Evolutionary conservation across 495 filamentous ascomycete species (phyloP).

Genomic region (Lophium mytilinum): DNA sequence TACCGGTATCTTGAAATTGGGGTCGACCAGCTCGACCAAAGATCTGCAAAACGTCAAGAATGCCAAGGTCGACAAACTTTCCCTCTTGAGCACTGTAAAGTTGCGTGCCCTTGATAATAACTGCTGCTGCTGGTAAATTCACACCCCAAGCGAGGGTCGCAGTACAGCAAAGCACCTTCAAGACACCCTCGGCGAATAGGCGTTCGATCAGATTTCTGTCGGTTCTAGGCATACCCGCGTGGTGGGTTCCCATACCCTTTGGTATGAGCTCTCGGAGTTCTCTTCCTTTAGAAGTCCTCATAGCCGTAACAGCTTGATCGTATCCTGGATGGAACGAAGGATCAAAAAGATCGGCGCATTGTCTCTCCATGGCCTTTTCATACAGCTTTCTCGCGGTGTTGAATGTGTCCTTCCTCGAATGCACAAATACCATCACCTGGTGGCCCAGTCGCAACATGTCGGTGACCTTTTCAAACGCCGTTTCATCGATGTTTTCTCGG

Average conservation of each 20-base stretch:
- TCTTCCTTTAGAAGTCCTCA: conserved; percentile 70
- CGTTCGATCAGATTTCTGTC: conserved; percentile 91
- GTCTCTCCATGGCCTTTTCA: conserved; percentile 76
- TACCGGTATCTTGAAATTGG: conserved; percentile 92
- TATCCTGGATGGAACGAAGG: conserved; percentile 61
- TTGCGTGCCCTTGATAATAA: conserved; percentile 96
- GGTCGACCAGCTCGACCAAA: conserved; percentile 97
- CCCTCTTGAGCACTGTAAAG: conserved; percentile 93
- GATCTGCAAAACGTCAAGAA: conserved; percentile 95
- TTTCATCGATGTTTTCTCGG: conserved; percentile 77
- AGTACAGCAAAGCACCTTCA: conserved; percentile 96
- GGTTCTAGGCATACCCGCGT: conserved; percentile 87
- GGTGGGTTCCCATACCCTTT: conserved; percentile 88
- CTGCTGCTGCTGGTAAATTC: conserved; percentile 93
- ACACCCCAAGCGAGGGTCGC: conserved; percentile 98
- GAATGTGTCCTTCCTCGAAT: conserved; percentile 90
- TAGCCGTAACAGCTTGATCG: conserved; percentile 64
- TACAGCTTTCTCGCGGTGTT: conserved; percentile 76
- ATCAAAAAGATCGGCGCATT: conserved; percentile 72
- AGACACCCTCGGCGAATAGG: conserved; percentile 76
- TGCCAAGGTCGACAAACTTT: conserved; percentile 93
- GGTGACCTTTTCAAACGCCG: conserved; percentile 88
- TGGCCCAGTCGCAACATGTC: conserved; percentile 83
- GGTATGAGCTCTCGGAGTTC: conserved; percentile 83
- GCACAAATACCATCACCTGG: conserved; percentile 98